Percentiles rank a stretch among this genome's conserved stretches.
Conservation (phyloP, 352 stramenopile species). For the Thalassiosira hispida region DNA sequence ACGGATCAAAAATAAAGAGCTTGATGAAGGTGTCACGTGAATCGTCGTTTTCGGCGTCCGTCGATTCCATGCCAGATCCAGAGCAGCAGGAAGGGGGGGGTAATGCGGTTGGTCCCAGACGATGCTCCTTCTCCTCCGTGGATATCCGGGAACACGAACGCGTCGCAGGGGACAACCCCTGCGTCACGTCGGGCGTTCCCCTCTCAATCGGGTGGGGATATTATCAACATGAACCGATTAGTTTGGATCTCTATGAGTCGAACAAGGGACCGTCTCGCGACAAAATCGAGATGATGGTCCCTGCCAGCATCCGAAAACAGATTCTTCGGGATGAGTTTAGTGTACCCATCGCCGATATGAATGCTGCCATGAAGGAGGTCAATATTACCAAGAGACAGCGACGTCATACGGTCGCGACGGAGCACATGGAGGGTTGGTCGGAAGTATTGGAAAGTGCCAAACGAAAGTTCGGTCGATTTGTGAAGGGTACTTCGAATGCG, state of each 20-base stretch:
- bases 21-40: constrained; percentile 23
- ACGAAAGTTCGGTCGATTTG: constrained; percentile 47
- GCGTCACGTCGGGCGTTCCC: constrained; percentile 69
- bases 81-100: background rate
- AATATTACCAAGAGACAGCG: constrained; percentile 63
- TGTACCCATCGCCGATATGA: constrained; percentile 62
- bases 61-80: background rate
- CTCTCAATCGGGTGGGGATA: constrained; percentile 75
- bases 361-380: constrained; percentile 62
- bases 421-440: constrained; percentile 46
- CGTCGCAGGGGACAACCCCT: constrained; percentile 80
- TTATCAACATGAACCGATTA: constrained; percentile 52
- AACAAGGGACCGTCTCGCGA: constrained; percentile 51
- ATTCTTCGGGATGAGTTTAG: constrained; percentile 73
- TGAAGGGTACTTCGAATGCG: constrained; percentile 31
- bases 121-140: constrained; percentile 53
- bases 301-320: constrained; percentile 52
- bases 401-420: constrained; percentile 34
- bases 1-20: constrained; percentile 31
- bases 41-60: background rate
- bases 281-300: constrained; percentile 63
- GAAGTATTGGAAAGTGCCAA: constrained; percentile 50
- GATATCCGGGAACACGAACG: constrained; percentile 78
- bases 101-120: constrained; percentile 22
- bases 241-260: constrained; percentile 68